Evolutionary conservation across 805 yeast genomes (phyloP).

Genomic region (Lipomyces mesembrius): DNA sequence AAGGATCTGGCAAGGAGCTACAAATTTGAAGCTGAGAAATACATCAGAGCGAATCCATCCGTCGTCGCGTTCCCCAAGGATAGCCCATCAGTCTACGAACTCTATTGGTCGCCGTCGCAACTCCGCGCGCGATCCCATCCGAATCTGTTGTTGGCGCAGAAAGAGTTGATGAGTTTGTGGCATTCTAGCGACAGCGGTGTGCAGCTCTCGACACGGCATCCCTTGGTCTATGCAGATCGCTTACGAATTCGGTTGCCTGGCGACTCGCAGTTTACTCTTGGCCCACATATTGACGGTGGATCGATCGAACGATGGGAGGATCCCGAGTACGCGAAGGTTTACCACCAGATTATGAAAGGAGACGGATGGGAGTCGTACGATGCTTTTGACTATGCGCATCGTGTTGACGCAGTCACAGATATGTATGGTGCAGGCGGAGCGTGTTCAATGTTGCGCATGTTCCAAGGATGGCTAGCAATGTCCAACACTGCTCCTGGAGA

Average conservation of each 20-base stretch:
- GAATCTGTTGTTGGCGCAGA: slow-evolving; percentile 43
- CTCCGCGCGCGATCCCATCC: slow-evolving; percentile 50
- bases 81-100: slow-evolving; percentile 43
- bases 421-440: slow-evolving; percentile 44
- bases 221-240: slow-evolving; percentile 52
- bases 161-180: slow-evolving; percentile 44
- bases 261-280: slow-evolving; percentile 43
- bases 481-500: slow-evolving; percentile 48
- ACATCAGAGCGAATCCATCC: slow-evolving; percentile 42
- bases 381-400: slow-evolving; percentile 47
- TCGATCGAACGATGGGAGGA: slow-evolving; percentile 56
- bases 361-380: slow-evolving; percentile 54
- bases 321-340: slow-evolving; percentile 47
- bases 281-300: slow-evolving; percentile 52
- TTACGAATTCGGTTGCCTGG: slow-evolving; percentile 52
- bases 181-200: slow-evolving; percentile 42
- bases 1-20: slow-evolving; percentile 40
- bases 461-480: slow-evolving; percentile 54
- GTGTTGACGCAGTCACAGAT: slow-evolving; percentile 47
- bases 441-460: slow-evolving; percentile 50
- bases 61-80: slow-evolving; percentile 42
- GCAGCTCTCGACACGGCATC: slow-evolving; percentile 44
- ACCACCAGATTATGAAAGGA: slow-evolving; percentile 46
- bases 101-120: slow-evolving; percentile 52
- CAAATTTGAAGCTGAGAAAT: slow-evolving; percentile 41